A percentile compares a stretch with the other conserved stretches of the same genome.
phyloP scores from a whole-genome alignment of 1,284 basidiomycete species.

The Coriolopsis trogii region DNA sequence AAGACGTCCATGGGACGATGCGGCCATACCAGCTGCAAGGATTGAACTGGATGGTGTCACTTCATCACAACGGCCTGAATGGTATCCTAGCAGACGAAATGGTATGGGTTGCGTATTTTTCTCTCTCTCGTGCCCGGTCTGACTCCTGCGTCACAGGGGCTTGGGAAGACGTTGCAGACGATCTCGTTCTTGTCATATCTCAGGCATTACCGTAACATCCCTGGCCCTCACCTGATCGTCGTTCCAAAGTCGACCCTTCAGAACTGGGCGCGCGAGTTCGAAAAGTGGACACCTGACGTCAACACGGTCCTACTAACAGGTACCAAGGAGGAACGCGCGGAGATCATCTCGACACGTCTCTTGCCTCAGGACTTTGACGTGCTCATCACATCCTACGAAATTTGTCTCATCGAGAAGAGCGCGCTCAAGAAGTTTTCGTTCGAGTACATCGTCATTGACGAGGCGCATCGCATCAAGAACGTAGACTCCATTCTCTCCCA shows the following conservation, averaged over 20 bases:
- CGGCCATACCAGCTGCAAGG: slow-evolving; percentile 95
- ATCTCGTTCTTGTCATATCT: slow-evolving; percentile 98
- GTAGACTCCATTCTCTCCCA: slow-evolving; percentile 96
- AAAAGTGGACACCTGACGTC: slow-evolving; percentile 91
- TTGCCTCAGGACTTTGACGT: slow-evolving; percentile 93
- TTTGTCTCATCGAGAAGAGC: slow-evolving; percentile 94
- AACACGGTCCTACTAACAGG: slow-evolving; percentile 85
- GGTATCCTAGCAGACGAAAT: slow-evolving; percentile 95
- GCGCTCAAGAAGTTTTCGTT: slow-evolving; percentile 94
- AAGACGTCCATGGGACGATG: slow-evolving; percentile 91
- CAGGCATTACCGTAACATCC: slow-evolving; percentile 78
- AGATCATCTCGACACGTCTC: slow-evolving; percentile 79
- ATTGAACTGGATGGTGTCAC: slow-evolving; percentile 94
- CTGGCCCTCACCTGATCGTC: slow-evolving; percentile 91
- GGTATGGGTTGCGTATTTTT: slow-evolving; percentile 57
- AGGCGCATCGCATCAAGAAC: slow-evolving; percentile 99
- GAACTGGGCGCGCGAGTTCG: slow-evolving; percentile 96
- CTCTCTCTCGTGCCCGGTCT: no score
- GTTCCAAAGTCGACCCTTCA: slow-evolving; percentile 98
- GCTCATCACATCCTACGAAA: slow-evolving; percentile 97
- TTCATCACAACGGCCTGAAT: slow-evolving; percentile 92
- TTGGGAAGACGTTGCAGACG: slow-evolving; percentile 98
- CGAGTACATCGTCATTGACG: slow-evolving; percentile 99
- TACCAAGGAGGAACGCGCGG: slow-evolving; percentile 86
- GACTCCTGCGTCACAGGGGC: slow-evolving; percentile 65